Percentiles rank a stretch among this genome's conserved stretches.
Conservation (phyloP, 306 rosid species). For the Argentina anserina region DNA sequence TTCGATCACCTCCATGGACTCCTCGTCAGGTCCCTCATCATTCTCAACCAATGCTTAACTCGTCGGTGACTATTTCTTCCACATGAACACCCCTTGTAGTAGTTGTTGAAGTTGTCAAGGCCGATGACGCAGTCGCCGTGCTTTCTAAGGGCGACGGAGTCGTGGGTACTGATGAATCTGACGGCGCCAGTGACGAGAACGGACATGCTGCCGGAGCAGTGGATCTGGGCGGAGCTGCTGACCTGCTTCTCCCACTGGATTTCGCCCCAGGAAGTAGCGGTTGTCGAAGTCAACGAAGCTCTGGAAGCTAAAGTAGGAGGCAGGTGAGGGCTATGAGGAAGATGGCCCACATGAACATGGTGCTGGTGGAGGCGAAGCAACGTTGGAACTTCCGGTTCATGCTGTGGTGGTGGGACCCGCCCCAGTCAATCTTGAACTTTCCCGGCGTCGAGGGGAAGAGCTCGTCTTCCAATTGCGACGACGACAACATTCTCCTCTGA, state of each 20-base stretch:
- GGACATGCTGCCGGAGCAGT: slow-evolving; percentile 64
- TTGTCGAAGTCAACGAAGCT: slow-evolving; percentile 66
- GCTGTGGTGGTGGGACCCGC: no score
- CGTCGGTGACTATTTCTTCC: no score
- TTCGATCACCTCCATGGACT: no score
- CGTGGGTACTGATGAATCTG: slow-evolving; percentile 75
- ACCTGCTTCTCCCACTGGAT: slow-evolving; percentile 89
- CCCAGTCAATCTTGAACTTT: slow-evolving; percentile 78
- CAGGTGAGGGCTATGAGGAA: slow-evolving; percentile 71
- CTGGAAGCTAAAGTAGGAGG: slow-evolving; percentile 73
- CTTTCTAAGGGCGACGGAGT: slow-evolving; percentile 59
- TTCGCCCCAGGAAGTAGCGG: slow-evolving; percentile 77
- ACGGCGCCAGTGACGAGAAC: slow-evolving; percentile 77
- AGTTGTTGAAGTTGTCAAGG: slow-evolving; percentile 71
- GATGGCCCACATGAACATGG: slow-evolving; percentile 86
- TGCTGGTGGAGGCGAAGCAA: slow-evolving; percentile 78
- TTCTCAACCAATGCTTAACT: no score
- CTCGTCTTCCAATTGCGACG: slow-evolving; percentile 50
- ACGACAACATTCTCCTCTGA: slow-evolving; percentile 38
- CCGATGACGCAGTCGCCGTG: slow-evolving; percentile 88
- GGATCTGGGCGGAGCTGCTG: slow-evolving; percentile 64
- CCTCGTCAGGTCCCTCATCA: no score
- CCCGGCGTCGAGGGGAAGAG: slow-evolving; percentile 81
- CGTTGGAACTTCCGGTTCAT: slow-evolving; percentile 74
- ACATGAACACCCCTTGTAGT: no score